A percentile compares a stretch with the other conserved stretches of the same genome.
Evolutionary conservation across 495 filamentous ascomycete species (phyloP).

Genomic region (Chlorociboria aeruginascens): DNA sequence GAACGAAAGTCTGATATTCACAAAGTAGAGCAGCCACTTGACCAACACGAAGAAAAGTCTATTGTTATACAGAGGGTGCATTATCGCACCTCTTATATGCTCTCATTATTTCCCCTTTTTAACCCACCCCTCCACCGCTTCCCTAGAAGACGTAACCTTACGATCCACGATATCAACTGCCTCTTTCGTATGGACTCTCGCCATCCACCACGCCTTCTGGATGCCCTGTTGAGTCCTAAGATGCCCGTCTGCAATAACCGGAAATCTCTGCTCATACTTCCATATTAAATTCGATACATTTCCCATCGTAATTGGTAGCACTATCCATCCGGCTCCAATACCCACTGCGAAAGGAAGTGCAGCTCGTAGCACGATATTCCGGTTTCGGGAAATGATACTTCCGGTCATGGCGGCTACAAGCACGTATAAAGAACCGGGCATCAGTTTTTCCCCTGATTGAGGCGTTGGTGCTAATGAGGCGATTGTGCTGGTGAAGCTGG

Average conservation of each 20-base stretch:
- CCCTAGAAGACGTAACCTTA: conserved; percentile 57
- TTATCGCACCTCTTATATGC: not conserved
- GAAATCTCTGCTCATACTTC: conserved; percentile 80
- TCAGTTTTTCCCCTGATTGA: conserved; percentile 68
- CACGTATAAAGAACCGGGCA: conserved; percentile 81
- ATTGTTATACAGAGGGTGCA: conserved; percentile 15
- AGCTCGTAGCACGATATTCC: conserved; percentile 66
- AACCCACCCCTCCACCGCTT: conserved; percentile 75
- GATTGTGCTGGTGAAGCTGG: conserved; percentile 73
- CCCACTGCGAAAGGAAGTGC: conserved; percentile 60
- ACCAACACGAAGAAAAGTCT: conserved; percentile 6
- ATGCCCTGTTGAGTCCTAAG: conserved; percentile 50
- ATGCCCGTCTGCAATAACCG: conserved; percentile 69
- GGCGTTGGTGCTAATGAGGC: conserved; percentile 74
- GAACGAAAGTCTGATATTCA: too few species aligned
- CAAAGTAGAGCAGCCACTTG: not conserved
- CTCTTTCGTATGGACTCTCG: conserved; percentile 57
- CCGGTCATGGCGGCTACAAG: conserved; percentile 88
- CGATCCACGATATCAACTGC: conserved; percentile 63
- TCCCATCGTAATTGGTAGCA: conserved; percentile 66
- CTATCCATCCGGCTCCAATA: conserved; percentile 57
- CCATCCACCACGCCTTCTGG: conserved; percentile 55
- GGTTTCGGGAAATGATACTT: conserved; percentile 74
- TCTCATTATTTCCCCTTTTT: conserved; percentile 60
- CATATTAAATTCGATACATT: conserved; percentile 78